These are phyloP conservation scores for Fusarium liriodendri DNA, from an alignment of 2,329 filamentous ascomycete species.

Conservation along the genomic window DNA sequence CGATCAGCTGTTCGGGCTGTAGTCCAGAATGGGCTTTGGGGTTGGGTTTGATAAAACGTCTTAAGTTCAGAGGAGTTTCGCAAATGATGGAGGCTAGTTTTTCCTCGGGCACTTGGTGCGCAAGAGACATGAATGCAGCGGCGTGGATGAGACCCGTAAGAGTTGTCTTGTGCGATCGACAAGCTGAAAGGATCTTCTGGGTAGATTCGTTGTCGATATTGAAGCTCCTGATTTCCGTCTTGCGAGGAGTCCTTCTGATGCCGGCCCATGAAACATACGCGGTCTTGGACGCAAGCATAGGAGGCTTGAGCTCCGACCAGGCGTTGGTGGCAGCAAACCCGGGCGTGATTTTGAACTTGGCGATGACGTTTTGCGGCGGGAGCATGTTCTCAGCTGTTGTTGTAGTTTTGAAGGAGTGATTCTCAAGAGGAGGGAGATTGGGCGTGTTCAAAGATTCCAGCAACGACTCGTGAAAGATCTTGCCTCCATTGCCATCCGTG, in stretches of 20 bases:
- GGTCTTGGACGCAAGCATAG: background rate
- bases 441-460: slow-evolving; percentile 10
- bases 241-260: background rate
- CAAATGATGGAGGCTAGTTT: background rate
- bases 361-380: background rate
- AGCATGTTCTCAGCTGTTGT: background rate
- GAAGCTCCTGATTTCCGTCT: background rate
- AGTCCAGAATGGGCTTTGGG: background rate
- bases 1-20: background rate
- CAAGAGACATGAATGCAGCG: background rate
- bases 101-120: background rate
- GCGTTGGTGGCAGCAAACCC: background rate
- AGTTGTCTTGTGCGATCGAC: background rate
- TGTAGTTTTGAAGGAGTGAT: background rate
- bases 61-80: background rate
- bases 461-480: slow-evolving; percentile 26
- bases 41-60: background rate
- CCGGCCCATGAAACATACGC: background rate
- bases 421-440: background rate
- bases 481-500: slow-evolving; percentile 20
- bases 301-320: background rate
- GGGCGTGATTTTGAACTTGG: background rate
- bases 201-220: background rate
- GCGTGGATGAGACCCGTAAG: background rate
- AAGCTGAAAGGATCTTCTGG: background rate